Evolutionary conservation across 495 filamentous ascomycete genomes (phyloP), one percentile per base, ranked within the genome.

Genomic region (Talaromyces borbonicus): DNA sequence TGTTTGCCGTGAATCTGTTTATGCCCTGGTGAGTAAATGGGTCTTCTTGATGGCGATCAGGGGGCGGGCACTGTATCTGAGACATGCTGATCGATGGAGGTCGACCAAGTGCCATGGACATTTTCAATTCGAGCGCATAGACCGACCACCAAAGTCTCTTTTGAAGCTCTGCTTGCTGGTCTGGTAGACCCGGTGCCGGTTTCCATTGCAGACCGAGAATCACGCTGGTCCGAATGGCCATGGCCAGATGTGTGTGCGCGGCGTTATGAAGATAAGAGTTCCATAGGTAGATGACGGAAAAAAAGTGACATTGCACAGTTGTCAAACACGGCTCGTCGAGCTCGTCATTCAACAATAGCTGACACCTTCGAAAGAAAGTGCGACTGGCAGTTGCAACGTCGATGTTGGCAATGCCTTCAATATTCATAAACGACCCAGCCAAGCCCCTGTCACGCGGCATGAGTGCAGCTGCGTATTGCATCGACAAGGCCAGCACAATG

Each of bases 401-500:
- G 18, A 46, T 39, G 2, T 27, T 46, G 19, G 36, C 41, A 19
- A 19, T 43, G 1, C 41, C 41, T 31, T 43, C 41, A 12, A 46
- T 46, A 9, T 6, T 22, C 18, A 5, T 35, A 11, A 9, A 15
- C 1, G 23, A 26, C 9, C 26, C 26, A 4, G 41, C 9, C 18
- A n/a, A 33, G n/a, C n/a, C n/a, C n/a, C n/a, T n/a, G 19, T 46
- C 30, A 4, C 30, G 43, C 3, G 43, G 43, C 19, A 46, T 35
- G 16, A 52, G 38, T 7, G 44, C 44, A 11, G 35, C 47, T 6
- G 49, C 43, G 18, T 71, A 69, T 53, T 75, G 71, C 60, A 75
- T 71, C 38, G 61, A 71, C 18, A 75, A 24, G 3, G 72, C 72
- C 19, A 77, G 52, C 22, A 73, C 48, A 12, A 75, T 75, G 44